A percentile compares a stretch with the other conserved stretches of the same genome.
Conservation (phyloP, 1,284 basidiomycete species). For the Pulchroboletus neoregius region DNA sequence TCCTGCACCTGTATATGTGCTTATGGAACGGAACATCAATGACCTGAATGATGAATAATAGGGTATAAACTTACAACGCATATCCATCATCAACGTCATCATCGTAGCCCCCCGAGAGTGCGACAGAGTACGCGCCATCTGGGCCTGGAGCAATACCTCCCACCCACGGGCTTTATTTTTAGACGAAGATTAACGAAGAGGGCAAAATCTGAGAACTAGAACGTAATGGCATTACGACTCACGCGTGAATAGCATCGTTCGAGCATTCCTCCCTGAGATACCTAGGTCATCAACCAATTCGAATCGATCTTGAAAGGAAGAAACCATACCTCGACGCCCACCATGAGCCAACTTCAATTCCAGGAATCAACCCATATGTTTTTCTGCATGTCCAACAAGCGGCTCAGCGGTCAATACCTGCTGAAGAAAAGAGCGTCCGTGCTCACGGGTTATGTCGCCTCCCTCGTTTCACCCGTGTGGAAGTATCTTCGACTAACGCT, state of each 20-base stretch:
- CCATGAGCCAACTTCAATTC: slow-evolving; percentile 71
- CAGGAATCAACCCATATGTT: slow-evolving; percentile 56
- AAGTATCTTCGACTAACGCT: slow-evolving; percentile 30
- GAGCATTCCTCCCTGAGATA: slow-evolving; percentile 57
- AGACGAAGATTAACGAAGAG: not conserved
- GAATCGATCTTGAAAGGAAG: not conserved
- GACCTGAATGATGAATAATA: not conserved
- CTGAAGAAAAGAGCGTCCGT: slow-evolving; percentile 3
- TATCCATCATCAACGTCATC: slow-evolving; percentile 81
- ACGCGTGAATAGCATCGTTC: slow-evolving; percentile 72
- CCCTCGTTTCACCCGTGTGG: slow-evolving; percentile 38
- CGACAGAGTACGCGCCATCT: slow-evolving; percentile 73
- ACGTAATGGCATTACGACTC: slow-evolving; percentile 26
- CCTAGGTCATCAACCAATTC: not conserved
- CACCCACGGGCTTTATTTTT: slow-evolving; percentile 56
- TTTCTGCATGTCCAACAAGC: slow-evolving; percentile 18
- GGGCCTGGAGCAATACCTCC: slow-evolving; percentile 67
- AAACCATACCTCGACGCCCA: slow-evolving; percentile 57
- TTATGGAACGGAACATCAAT: slow-evolving; percentile 26
- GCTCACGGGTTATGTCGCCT: slow-evolving; percentile 63
- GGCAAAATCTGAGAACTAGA: not conserved
- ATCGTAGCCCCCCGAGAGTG: slow-evolving; percentile 79
- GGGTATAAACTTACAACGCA: slow-evolving; percentile 57
- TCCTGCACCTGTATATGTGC: slow-evolving; percentile 76
- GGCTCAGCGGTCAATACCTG: no score